These are phyloP conservation scores for Beauveria australis DNA, from an alignment of 2,329 filamentous ascomycete genomes.

Conservation along the genomic window DNA sequence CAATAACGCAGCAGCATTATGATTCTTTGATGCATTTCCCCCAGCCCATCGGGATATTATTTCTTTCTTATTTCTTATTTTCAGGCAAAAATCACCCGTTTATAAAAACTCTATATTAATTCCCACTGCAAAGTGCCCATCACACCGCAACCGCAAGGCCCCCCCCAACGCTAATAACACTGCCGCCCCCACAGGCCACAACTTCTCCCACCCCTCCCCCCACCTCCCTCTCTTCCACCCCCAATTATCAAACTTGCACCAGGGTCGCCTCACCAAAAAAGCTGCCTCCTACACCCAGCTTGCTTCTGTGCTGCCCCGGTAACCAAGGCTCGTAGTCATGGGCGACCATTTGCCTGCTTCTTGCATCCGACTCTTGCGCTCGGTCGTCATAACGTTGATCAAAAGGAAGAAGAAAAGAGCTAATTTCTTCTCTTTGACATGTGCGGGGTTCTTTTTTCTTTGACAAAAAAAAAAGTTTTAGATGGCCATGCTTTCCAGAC, in stretches of 20 bases:
- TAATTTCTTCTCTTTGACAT: neutral
- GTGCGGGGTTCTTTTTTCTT: neutral
- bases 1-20: too few relatives aligned
- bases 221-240: too few relatives aligned
- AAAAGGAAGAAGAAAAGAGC: neutral
- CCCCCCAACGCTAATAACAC: neutral
- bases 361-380: neutral
- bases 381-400: neutral
- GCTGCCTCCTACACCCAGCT: too few relatives aligned
- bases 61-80: neutral
- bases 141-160: neutral
- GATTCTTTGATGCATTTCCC: neutral
- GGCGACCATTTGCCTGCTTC: neutral
- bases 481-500: too few relatives aligned
- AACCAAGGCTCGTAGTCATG: slow-evolving; percentile 9
- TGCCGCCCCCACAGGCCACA: neutral
- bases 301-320: slow-evolving; percentile 2
- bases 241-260: too few relatives aligned
- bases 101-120: neutral
- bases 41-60: neutral
- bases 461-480: too few relatives aligned
- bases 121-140: neutral
- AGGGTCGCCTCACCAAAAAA: too few relatives aligned
- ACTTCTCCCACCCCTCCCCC: neutral
- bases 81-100: neutral